phyloP scores from a whole-genome alignment of 2,329 filamentous ascomycete species.

The Trichoderma hamatum region DNA sequence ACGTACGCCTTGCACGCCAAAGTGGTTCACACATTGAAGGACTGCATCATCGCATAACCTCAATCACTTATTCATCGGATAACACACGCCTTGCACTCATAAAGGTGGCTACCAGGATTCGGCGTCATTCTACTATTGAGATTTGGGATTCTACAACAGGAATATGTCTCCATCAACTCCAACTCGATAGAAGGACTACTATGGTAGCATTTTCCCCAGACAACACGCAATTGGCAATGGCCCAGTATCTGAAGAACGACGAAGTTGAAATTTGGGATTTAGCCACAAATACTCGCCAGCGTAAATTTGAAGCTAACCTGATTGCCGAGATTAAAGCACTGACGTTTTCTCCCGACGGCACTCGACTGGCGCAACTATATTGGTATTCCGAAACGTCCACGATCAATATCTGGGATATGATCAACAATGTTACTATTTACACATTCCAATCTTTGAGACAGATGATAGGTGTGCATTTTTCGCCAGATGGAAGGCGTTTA shows the following conservation, averaged over 20 bases:
- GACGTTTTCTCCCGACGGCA: not conserved
- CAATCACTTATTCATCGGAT: too few relatives aligned
- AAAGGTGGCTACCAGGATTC: fast-evolving
- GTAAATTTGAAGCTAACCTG: too few relatives aligned
- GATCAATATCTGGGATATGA: not conserved
- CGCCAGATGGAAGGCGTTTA: not conserved
- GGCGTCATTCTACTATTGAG: not conserved
- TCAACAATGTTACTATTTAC: not conserved
- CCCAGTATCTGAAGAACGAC: fast-evolving
- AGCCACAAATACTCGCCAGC: not conserved
- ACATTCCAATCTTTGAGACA: not conserved
- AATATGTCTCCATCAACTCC: not conserved
- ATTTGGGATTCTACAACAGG: not conserved
- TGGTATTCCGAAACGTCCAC: too few relatives aligned
- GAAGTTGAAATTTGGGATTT: not conserved
- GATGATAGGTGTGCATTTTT: not conserved
- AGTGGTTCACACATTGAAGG: too few relatives aligned
- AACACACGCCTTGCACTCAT: not conserved
- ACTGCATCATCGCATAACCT: too few relatives aligned
- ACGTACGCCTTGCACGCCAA: too few relatives aligned
- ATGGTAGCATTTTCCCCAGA: not conserved
- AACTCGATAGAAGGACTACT: too few relatives aligned
- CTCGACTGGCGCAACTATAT: not conserved
- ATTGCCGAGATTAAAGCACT: not conserved
- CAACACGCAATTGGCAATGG: not conserved